These are phyloP conservation scores for Pleurotus sapidus DNA, from an alignment of 768 basidiomycete species.

Conservation along the genomic window DNA sequence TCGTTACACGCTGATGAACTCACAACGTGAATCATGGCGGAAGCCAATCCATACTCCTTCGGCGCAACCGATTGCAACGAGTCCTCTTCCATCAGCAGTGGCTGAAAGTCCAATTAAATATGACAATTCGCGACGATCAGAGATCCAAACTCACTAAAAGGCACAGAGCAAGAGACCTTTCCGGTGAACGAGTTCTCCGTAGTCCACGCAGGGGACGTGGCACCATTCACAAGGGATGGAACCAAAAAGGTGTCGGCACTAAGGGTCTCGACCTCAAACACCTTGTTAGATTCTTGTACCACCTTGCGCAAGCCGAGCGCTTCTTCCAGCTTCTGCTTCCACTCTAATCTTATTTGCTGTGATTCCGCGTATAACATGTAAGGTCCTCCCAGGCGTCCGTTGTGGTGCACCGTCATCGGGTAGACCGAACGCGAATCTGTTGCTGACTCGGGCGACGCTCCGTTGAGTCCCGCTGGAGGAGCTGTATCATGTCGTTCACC, in stretches of 20 bases:
- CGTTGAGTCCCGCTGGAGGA: slow-evolving; percentile 11
- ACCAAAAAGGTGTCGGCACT: slow-evolving; percentile 87
- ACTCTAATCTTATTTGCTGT: slow-evolving; percentile 70
- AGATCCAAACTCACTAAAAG: slow-evolving; percentile 67
- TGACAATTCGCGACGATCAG: not conserved
- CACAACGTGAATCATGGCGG: slow-evolving; percentile 84
- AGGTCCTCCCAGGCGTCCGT: slow-evolving; percentile 81
- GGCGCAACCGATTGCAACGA: slow-evolving; percentile 92
- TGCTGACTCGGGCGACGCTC: slow-evolving; percentile 32
- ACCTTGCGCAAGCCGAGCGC: slow-evolving; percentile 81
- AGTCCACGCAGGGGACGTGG: slow-evolving; percentile 59
- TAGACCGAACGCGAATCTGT: slow-evolving; percentile 75
- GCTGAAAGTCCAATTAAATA: slow-evolving; percentile 39
- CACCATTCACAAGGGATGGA: slow-evolving; percentile 54
- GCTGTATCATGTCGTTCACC: slow-evolving; percentile 29
- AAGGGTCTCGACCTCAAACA: slow-evolving; percentile 89
- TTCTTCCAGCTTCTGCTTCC: slow-evolving; percentile 88
- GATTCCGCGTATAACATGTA: slow-evolving; percentile 89
- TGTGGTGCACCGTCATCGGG: slow-evolving; percentile 88
- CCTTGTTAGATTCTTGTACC: slow-evolving; percentile 92
- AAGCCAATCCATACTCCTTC: slow-evolving; percentile 99
- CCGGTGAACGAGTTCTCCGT: slow-evolving; percentile 73
- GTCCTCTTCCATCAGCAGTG: slow-evolving; percentile 78
- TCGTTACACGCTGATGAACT: slow-evolving; percentile 16
- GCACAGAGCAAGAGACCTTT: slow-evolving; percentile 92